These are phyloP conservation scores for Diaporthe vexans DNA, from an alignment of 2,329 filamentous ascomycete species.

Conservation along the genomic window DNA sequence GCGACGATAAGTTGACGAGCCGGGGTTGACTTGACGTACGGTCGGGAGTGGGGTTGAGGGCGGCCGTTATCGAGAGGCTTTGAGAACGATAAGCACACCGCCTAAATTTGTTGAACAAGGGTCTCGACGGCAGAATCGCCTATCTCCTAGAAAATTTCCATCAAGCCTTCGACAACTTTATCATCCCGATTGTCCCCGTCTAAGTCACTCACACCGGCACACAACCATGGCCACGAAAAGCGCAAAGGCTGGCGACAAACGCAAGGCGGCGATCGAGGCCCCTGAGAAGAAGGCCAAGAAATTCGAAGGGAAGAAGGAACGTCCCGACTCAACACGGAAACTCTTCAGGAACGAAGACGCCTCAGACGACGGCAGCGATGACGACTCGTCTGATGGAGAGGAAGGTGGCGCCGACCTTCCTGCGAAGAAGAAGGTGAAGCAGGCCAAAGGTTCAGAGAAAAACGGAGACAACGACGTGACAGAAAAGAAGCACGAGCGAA, in stretches of 20 bases:
- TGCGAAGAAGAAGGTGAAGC: slow-evolving; percentile 54
- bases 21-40: slow-evolving; percentile 7
- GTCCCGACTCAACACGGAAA: slow-evolving; percentile 53
- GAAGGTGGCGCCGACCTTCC: slow-evolving; percentile 67
- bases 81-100: slow-evolving; percentile 24
- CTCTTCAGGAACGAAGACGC: slow-evolving; percentile 51
- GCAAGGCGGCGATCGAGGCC: slow-evolving; percentile 64
- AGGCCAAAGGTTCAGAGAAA: slow-evolving; percentile 47
- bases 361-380: slow-evolving; percentile 54
- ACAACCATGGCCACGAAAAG: slow-evolving; percentile 64
- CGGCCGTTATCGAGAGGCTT: slow-evolving; percentile 30
- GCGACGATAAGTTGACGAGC: background rate
- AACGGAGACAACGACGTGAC: slow-evolving; percentile 44
- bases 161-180: background rate
- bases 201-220: background rate
- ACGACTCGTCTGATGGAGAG: slow-evolving; percentile 63
- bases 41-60: slow-evolving; percentile 13
- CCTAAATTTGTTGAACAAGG: slow-evolving; percentile 21
- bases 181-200: background rate
- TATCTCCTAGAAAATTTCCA: slow-evolving; percentile 37
- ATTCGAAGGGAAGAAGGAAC: slow-evolving; percentile 64
- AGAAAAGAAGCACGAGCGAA: slow-evolving; percentile 59
- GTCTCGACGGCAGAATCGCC: slow-evolving; percentile 33
- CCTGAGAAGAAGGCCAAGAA: slow-evolving; percentile 60
- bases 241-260: slow-evolving; percentile 65